Evolutionary conservation across 768 basidiomycete species (phyloP).

Genomic region (Boletus patriciae): DNA sequence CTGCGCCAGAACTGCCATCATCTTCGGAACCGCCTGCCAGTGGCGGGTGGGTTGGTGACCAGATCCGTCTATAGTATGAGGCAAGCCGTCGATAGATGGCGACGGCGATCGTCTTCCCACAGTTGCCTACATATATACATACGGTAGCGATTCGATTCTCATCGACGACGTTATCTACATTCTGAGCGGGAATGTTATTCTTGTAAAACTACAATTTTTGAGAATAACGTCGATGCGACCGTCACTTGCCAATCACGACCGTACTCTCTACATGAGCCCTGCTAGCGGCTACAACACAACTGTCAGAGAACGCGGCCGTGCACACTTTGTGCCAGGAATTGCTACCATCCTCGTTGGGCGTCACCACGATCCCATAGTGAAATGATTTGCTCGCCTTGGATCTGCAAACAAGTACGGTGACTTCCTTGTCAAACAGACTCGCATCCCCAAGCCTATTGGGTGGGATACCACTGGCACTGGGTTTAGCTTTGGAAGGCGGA

Average conservation of each 20-base stretch:
- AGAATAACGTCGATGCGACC: no score
- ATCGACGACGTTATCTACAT: no score
- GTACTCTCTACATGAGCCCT: neutral
- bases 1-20: no score
- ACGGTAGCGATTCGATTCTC: no score
- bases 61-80: no score
- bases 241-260: constrained; percentile 7
- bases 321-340: constrained; percentile 13
- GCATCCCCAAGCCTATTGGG: constrained; percentile 8
- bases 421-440: constrained; percentile 5
- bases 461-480: neutral
- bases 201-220: no score
- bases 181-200: no score
- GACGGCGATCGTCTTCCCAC: no score
- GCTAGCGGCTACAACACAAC: neutral
- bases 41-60: no score
- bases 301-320: constrained; percentile 5
- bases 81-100: no score
- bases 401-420: constrained; percentile 6
- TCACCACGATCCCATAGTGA: constrained; percentile 11
- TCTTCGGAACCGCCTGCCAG: no score
- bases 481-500: neutral
- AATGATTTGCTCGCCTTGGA: constrained; percentile 8
- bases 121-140: no score
- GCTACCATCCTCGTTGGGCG: neutral